Evolutionary conservation across 495 filamentous ascomycete species (phyloP), one percentile per base, ranked within the genome.

Genomic region (Polyplosphaeria fusca): DNA sequence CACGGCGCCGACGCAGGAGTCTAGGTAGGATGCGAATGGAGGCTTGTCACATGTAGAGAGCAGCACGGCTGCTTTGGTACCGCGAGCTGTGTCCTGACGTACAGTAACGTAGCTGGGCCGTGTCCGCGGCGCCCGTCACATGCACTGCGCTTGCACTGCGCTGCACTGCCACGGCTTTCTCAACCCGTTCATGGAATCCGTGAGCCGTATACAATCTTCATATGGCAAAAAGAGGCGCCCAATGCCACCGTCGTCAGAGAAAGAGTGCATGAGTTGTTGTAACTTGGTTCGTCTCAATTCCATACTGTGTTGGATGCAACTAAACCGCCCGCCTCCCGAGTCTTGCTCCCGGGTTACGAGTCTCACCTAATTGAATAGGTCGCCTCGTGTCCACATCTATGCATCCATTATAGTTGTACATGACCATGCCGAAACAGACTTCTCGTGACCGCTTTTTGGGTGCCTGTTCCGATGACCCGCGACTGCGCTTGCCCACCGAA

Each of bases 401-500:
- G 7, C 30, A 14, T 7, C 14, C 30, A 35, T 35, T 35, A 35
- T 35, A 35, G 30, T 35, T 35, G 14, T 35, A 35, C 30, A 35
- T 35, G 14, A 35, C 7, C 30, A 14, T 35, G 30, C 14, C 30
- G 14, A 35, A n/a, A n/a, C n/a, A n/a, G n/a, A n/a, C n/a, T 35
- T 14, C 14, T 35, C 14, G 7, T 35, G 30, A 35, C 30, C 30
- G n/a, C n/a, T 35, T 51, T 45, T 48, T 14, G 39, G 47, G 37
- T 27, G 43, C 35, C 30, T 16, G 24, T 19, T 2, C 37, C 19
- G 7, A 5, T 44, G 41, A 60, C 59, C 59, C 52, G 52, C 42
- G 47, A 63, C 54, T 63, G 54, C 60, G 60, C 60, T 58, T 63
- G 41, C 50, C 55, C 41, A 32, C 46, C 25, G 24, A 58, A 49